A percentile compares a stretch with the other conserved stretches of the same genome.
These are phyloP conservation scores for Brassica rapa DNA, from an alignment of 345 rosid genomes.

Conservation along the genomic window DNA sequence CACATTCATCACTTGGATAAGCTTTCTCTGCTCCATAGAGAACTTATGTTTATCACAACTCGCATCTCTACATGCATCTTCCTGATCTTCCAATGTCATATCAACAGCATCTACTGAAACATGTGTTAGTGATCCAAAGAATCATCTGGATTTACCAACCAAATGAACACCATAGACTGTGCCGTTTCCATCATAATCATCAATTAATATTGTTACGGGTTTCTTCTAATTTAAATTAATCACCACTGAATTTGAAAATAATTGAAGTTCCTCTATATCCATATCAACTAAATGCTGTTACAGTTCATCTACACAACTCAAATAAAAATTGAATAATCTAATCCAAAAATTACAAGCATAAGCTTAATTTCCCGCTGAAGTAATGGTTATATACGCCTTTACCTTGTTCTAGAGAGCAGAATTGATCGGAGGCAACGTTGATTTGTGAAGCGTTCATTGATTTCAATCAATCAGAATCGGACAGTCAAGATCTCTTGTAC, in stretches of 20 bases:
- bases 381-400: background rate
- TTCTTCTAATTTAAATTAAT: background rate
- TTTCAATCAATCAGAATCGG: background rate
- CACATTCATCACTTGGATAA: constrained; percentile 26
- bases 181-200: background rate
- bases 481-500: background rate
- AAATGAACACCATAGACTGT: background rate
- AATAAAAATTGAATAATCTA: background rate
- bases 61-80: constrained; percentile 46
- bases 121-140: constrained; percentile 41
- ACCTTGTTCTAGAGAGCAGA: background rate
- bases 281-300: background rate
- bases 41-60: constrained; percentile 48
- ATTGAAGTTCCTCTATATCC: background rate
- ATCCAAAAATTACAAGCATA: background rate
- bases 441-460: background rate
- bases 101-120: constrained; percentile 28
- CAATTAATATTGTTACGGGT: background rate
- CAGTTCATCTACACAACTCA: background rate
- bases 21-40: constrained; percentile 59
- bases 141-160: constrained; percentile 42
- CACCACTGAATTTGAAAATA: background rate
- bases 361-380: background rate
- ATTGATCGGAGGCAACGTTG: background rate
- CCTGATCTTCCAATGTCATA: constrained; percentile 15